These are phyloP conservation scores for Sclerotinia subarctica DNA, from an alignment of 2,329 filamentous ascomycete species.

Conservation along the genomic window DNA sequence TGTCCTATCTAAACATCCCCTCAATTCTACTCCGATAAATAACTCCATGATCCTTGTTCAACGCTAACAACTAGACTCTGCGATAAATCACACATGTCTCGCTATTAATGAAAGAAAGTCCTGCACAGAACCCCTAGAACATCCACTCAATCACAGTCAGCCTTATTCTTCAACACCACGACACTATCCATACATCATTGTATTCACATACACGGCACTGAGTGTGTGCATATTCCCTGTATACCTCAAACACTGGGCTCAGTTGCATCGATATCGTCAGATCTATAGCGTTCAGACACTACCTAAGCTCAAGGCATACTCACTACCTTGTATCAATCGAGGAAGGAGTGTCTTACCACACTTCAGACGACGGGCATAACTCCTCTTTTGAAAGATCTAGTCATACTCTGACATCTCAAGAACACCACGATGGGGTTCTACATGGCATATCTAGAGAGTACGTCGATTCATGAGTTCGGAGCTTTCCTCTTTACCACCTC, in stretches of 20 bases:
- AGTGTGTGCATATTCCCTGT: constrained; percentile 41
- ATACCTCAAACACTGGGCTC: constrained; percentile 50
- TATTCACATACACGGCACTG: constrained; percentile 36
- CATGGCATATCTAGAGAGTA: constrained; percentile 47
- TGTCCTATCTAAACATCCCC: constrained; percentile 42
- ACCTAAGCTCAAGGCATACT: constrained; percentile 23
- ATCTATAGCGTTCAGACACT: constrained; percentile 30
- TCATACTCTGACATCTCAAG: constrained; percentile 26
- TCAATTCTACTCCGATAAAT: constrained; percentile 34
- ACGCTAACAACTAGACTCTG: constrained; percentile 40
- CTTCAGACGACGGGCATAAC: constrained; percentile 27
- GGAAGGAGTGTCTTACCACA: constrained; percentile 32
- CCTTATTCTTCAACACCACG: constrained; percentile 39
- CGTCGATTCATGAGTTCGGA: constrained; percentile 32
- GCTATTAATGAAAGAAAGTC: constrained; percentile 49
- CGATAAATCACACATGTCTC: constrained; percentile 66
- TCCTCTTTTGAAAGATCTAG: constrained; percentile 28
- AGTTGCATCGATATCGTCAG: constrained; percentile 46
- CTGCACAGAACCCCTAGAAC: constrained; percentile 38
- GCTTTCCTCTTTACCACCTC: constrained; percentile 23
- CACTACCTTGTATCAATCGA: constrained; percentile 31
- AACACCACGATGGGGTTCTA: constrained; percentile 58
- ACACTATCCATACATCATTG: constrained; percentile 37
- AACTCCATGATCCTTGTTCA: constrained; percentile 37
- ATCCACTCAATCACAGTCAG: constrained; percentile 37